A percentile compares a stretch with the other conserved stretches of the same genome.
These are phyloP conservation scores for Neurospora sp. DNA, from an alignment of 495 filamentous ascomycete species.

Conservation along the genomic window DNA sequence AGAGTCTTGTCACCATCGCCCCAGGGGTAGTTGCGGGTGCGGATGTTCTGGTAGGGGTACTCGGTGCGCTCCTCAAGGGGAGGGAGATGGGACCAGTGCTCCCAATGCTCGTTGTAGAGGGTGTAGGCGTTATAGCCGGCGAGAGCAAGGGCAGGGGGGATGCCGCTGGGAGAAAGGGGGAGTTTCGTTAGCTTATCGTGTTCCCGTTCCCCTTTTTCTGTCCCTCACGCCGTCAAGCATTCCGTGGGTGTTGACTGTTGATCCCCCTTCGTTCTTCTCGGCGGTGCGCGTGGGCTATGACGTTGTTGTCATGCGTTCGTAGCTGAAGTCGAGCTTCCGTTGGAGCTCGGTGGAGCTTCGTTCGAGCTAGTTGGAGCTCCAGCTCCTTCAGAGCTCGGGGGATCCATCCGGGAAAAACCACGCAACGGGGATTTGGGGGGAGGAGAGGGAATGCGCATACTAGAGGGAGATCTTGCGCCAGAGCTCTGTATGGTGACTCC, in stretches of 20 bases:
- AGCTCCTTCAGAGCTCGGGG: neutral
- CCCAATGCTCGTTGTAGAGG: conserved; percentile 92
- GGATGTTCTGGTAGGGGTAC: conserved; percentile 92
- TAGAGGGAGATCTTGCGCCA: conserved; percentile 92
- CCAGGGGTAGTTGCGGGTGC: conserved; percentile 82
- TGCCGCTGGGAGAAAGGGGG: conserved; percentile 39
- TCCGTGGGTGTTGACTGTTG: neutral
- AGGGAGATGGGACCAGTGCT: conserved; percentile 79
- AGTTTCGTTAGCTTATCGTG: conserved; percentile 7
- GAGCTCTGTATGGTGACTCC: conserved; percentile 49
- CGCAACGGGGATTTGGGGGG: conserved; percentile 4
- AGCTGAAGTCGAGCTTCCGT: neutral
- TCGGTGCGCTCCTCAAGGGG: conserved; percentile 79
- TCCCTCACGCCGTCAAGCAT: neutral
- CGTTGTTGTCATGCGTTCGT: neutral
- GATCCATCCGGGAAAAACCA: conserved; percentile 18
- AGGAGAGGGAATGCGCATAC: conserved; percentile 40
- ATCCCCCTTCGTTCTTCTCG: neutral
- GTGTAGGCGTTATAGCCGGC: conserved; percentile 70
- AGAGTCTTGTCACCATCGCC: conserved; percentile 77
- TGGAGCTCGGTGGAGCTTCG: neutral
- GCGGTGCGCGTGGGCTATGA: neutral
- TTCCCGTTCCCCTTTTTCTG: conserved; percentile 1
- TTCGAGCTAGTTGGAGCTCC: neutral
- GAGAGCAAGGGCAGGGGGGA: conserved; percentile 59